These are phyloP conservation scores for Eucalyptus grandis DNA, from an alignment of 345 rosid genomes.

Conservation along the genomic window DNA sequence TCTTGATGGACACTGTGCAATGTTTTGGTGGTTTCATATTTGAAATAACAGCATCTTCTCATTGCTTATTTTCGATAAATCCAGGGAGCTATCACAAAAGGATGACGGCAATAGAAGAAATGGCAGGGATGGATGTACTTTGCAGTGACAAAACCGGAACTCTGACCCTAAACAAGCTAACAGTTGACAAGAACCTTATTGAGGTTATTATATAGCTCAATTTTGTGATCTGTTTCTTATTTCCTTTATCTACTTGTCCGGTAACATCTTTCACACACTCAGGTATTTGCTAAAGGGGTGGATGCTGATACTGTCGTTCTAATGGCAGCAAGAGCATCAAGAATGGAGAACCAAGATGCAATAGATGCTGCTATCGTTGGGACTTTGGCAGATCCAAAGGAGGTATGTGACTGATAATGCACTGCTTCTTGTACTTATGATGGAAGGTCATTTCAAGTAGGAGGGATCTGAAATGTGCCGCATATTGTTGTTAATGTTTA, in stretches of 20 bases:
- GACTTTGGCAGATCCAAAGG: conserved; percentile 59
- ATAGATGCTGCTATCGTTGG: conserved; percentile 57
- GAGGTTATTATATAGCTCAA: conserved; percentile 22
- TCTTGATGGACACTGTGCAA: neutral
- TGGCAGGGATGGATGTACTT: conserved; percentile 71
- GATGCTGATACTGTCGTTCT: conserved; percentile 33
- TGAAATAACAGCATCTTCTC: neutral
- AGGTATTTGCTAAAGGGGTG: conserved; percentile 43
- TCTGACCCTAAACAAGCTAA: conserved; percentile 49
- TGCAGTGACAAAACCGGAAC: conserved; percentile 71
- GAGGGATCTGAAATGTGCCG: neutral
- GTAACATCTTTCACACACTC: neutral
- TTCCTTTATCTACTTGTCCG: neutral
- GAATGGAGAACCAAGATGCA: conserved; percentile 58
- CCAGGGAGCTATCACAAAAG: conserved; percentile 65
- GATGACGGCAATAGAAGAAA: conserved; percentile 73
- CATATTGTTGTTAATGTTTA: neutral
- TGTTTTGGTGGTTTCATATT: neutral
- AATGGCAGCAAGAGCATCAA: conserved; percentile 60
- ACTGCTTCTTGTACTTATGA: neutral
- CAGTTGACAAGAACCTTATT: conserved; percentile 47
- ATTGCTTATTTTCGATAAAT: neutral
- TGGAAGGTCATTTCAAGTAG: neutral
- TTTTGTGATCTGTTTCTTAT: neutral
- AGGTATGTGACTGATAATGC: conserved; percentile 15